Base-by-base conservation (phyloP, 1,139 yeast genomes). In the Nematodospora anomalae region DNA sequence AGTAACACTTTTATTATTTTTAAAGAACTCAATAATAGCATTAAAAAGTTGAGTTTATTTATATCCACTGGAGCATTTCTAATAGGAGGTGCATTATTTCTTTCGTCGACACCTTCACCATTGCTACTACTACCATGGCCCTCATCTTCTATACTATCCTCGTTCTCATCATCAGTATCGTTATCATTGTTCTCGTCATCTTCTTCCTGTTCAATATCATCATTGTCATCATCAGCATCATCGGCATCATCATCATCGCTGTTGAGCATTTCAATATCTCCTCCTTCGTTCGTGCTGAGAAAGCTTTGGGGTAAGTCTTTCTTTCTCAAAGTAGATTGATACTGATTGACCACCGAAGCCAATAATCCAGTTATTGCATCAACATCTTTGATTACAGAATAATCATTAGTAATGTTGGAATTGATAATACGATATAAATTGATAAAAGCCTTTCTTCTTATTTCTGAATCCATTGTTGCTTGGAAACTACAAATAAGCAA, bases 291-390 rank as follows among this genome's bases (percentile, higher is more conserved):
- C 13, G 16, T 6, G 18, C 18, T 21, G 8, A 14, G 6, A n/a
- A 12, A 9, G 25, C 9, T 11, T 12, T 33, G 18, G 13, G 26
- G 30, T 24, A 50, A 42, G 30, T 51, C 58, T 30, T 53, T 55
- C 24, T 43, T 38, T 33, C 65, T 44, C 3, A 52, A 37, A n/a
- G n/a, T n/a, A 5, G 60, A 46, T 41, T 67, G 73, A 24, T 74
- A 70, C 44, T 83, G 92, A 12, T 84, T 79, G 4, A 86, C 70
- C n/a, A 86, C 76, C 0, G 95, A 78, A 3, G 88, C 84, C 29
- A 86, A 60, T 14, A 86, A 57, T 9, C 70, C 70, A 2, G 76
- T 61, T 2, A 81, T 60, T 11, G 50, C 37, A 8, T 53, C 60
- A n/a, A 58, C 38, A n/a, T 52, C 53, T 1, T 51, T 37, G 6